Percentiles rank a stretch among this genome's conserved stretches.
These are phyloP conservation scores for Chondrostereum purpureum DNA, from an alignment of 1,284 basidiomycete genomes.

Conservation along the genomic window DNA sequence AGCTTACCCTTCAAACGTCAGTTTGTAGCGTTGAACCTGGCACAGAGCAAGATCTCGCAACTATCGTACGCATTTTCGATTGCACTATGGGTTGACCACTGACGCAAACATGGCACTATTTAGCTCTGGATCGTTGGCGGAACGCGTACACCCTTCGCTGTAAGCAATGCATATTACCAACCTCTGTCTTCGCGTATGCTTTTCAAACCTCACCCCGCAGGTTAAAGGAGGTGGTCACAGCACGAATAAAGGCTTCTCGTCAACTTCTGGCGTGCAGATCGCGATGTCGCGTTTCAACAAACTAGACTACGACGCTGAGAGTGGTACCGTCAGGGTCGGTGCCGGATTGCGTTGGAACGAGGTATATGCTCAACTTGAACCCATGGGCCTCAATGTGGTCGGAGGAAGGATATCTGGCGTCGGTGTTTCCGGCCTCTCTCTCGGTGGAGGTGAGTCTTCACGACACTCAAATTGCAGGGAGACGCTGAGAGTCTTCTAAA, in stretches of 20 bases:
- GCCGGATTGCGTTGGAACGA: slow-evolving; percentile 44
- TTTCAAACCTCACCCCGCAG: slow-evolving; percentile 21
- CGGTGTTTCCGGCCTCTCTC: slow-evolving; percentile 39
- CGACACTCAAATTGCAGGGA: background rate
- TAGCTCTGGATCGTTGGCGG: slow-evolving; percentile 6
- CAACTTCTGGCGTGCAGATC: slow-evolving; percentile 47
- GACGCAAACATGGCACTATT: background rate
- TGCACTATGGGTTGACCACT: too few relatives aligned
- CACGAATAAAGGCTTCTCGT: slow-evolving; percentile 42
- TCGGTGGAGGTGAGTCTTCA: slow-evolving; percentile 35
- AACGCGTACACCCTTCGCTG: slow-evolving; percentile 4
- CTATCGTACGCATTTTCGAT: slow-evolving; percentile 26
- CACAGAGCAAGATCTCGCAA: slow-evolving; percentile 25
- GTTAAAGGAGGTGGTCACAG: slow-evolving; percentile 47
- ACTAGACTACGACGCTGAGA: slow-evolving; percentile 26
- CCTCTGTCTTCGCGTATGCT: too few relatives aligned
- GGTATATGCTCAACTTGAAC: slow-evolving; percentile 35
- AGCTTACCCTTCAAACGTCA: slow-evolving; percentile 22
- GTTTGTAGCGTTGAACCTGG: slow-evolving; percentile 33
- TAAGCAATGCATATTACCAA: too few relatives aligned
- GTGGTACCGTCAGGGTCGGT: slow-evolving; percentile 35
- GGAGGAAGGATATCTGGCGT: slow-evolving; percentile 36
- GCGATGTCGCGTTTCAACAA: slow-evolving; percentile 37
- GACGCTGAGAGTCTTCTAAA: slow-evolving; percentile 13
- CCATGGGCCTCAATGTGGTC: slow-evolving; percentile 34